Evolutionary conservation across 75 land plant species (phyloP), one percentile per base, ranked within the genome.

Genomic region (Pinus albicaulis): DNA sequence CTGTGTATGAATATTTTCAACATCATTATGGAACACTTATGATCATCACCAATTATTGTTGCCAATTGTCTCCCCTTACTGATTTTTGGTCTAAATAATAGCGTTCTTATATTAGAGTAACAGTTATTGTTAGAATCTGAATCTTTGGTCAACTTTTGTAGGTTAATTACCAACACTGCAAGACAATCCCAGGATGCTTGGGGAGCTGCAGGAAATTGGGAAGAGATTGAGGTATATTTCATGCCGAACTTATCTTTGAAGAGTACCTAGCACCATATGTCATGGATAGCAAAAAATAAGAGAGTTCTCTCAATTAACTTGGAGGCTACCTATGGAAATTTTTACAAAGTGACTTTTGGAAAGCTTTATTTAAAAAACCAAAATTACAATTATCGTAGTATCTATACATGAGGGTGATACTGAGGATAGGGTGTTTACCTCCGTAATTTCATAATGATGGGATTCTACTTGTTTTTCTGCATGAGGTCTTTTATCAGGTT

Each of bases 151-250:
- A 20, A 25, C 60, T 28, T 55, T 59, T 59, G 55, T 76, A 95
- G 98, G 84, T 82, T 95, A 71, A 88, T 95, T 44, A 91, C 90
- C 3, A 93, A 91, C 62, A 86, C 92, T 26, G 92, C 88, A 20
- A 89, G 78, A 77, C 84, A 79, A 72, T 85, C 92, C 15, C 92
- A 87, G 65, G 78, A 76, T 76, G 78, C 80, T 22, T 82, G 86
- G 88, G 80, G 80, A 72, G 66, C 68, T 74, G 74, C 80, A 60
- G 84, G 86, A 57, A 80, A 93, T 73, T 95, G 95, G 98, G 81
- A 63, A 76, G 89, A 93, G 75, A 83, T 95, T 79, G 93, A 95
- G 98, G 98, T 71, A 72, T 25, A 11, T 17, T 36, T 20, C 44
- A 36, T 84, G 74, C 17, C 4, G n/a, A 76, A 38, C 65, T 36